These are phyloP conservation scores for Catharanthus roseus DNA, from an alignment of 257 asterid genomes.

Conservation along the genomic window DNA sequence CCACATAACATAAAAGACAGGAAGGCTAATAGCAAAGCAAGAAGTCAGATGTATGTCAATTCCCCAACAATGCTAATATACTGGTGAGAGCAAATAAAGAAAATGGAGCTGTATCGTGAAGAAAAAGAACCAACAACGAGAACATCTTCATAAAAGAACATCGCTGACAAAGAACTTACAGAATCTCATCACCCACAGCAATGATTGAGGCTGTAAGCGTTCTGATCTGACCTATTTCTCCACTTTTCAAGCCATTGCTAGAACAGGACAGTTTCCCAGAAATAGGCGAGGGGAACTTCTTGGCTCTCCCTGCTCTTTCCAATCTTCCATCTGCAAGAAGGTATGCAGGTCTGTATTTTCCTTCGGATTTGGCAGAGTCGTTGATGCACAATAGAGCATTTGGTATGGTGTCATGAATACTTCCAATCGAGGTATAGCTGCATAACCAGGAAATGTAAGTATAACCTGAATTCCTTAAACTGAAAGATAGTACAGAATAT, in stretches of 20 bases:
- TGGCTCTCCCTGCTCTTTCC: conserved; percentile 92
- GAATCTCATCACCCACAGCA: conserved; percentile 86
- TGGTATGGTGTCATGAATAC: conserved; percentile 92
- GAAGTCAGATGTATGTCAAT: too few species aligned
- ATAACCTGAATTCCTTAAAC: conserved; percentile 3
- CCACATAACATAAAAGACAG: too few species aligned
- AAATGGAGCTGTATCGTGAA: neutral
- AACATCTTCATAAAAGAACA: neutral
- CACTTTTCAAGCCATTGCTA: conserved; percentile 51
- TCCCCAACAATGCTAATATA: neutral
- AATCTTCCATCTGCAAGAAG: conserved; percentile 82
- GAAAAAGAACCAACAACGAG: neutral
- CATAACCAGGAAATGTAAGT: conserved; percentile 21
- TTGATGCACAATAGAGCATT: conserved; percentile 51
- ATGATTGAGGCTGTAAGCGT: conserved; percentile 61
- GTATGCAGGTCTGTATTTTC: conserved; percentile 73
- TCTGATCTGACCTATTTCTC: conserved; percentile 32
- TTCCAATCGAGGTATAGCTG: conserved; percentile 95
- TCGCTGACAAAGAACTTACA: conserved; percentile 52
- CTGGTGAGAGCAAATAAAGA: neutral
- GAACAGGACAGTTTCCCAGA: conserved; percentile 30
- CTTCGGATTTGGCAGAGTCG: conserved; percentile 40
- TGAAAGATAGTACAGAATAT: neutral
- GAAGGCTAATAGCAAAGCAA: too few species aligned
- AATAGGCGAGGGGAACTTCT: conserved; percentile 40